phyloP scores from a whole-genome alignment of 140 eudicot species.

The Senecio squalidus region DNA sequence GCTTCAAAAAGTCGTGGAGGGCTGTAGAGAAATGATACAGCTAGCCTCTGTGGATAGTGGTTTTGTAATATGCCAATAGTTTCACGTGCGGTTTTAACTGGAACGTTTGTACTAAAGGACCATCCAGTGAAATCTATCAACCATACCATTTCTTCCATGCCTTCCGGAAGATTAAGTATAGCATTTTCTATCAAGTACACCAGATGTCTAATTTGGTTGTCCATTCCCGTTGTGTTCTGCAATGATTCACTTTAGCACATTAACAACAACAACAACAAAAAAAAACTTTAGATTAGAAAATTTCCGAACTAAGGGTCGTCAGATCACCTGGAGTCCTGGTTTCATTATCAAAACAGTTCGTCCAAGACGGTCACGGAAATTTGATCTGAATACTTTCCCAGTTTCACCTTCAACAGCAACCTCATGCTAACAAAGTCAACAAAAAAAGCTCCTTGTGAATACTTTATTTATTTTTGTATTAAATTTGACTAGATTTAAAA shows the following conservation, averaged over 20 bases:
- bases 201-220: constrained; percentile 64
- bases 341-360: constrained; percentile 62
- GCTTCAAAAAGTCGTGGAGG: constrained; percentile 85
- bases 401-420: constrained; percentile 79
- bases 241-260: constrained; percentile 2
- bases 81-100: constrained; percentile 64
- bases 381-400: constrained; percentile 65
- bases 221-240: constrained; percentile 62
- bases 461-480: neutral
- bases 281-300: neutral
- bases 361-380: constrained; percentile 70
- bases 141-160: constrained; percentile 81
- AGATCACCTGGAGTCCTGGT: constrained; percentile 71
- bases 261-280: neutral
- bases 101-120: constrained; percentile 59
- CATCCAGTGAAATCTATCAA: constrained; percentile 72
- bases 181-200: constrained; percentile 84
- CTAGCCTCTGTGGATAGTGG: constrained; percentile 81
- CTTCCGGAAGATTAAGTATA: constrained; percentile 75
- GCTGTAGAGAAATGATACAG: constrained; percentile 53
- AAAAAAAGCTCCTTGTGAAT: neutral
- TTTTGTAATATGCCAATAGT: constrained; percentile 59
- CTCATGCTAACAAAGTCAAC: constrained; percentile 38
- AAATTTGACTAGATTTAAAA: neutral
- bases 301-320: neutral